Percentiles rank a stretch among this genome's conserved stretches.
These are phyloP conservation scores for Parathielavia appendiculata DNA, from an alignment of 495 filamentous ascomycete species.

Conservation along the genomic window DNA sequence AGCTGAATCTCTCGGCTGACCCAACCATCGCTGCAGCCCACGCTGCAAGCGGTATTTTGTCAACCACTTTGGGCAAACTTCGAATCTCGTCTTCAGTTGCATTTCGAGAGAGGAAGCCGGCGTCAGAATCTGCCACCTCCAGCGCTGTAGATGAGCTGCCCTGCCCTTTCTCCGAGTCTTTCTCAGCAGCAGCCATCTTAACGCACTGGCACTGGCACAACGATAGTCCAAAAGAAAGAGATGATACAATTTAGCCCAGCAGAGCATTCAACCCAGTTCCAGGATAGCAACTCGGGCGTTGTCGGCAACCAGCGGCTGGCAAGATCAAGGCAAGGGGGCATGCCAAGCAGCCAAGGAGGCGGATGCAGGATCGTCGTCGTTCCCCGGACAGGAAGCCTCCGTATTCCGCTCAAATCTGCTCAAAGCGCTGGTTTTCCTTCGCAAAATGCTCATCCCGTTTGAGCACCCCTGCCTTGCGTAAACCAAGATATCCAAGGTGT, in stretches of 20 bases:
- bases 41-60: slow-evolving; percentile 20
- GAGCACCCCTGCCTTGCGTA: too few species aligned
- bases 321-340: too few species aligned
- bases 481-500: too few species aligned
- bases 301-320: too few species aligned
- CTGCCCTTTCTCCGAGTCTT: slow-evolving; percentile 1
- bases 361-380: background rate
- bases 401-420: slow-evolving; percentile 13
- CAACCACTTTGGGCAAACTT: slow-evolving; percentile 18
- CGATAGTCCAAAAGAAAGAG: background rate
- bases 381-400: too few species aligned
- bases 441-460: background rate
- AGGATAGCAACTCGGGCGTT: too few species aligned
- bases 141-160: background rate
- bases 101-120: slow-evolving; percentile 7
- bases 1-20: slow-evolving; percentile 23
- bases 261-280: background rate
- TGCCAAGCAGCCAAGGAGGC: slow-evolving; percentile 4
- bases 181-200: background rate
- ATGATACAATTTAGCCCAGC: background rate
- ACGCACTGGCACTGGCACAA: background rate
- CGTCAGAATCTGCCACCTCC: background rate
- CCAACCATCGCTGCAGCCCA: slow-evolving; percentile 24
- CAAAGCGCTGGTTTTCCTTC: background rate
- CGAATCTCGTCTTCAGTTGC: slow-evolving; percentile 22